Base-by-base conservation (phyloP, 2,329 filamentous ascomycete species). In the Pseudomassariella vexata region DNA sequence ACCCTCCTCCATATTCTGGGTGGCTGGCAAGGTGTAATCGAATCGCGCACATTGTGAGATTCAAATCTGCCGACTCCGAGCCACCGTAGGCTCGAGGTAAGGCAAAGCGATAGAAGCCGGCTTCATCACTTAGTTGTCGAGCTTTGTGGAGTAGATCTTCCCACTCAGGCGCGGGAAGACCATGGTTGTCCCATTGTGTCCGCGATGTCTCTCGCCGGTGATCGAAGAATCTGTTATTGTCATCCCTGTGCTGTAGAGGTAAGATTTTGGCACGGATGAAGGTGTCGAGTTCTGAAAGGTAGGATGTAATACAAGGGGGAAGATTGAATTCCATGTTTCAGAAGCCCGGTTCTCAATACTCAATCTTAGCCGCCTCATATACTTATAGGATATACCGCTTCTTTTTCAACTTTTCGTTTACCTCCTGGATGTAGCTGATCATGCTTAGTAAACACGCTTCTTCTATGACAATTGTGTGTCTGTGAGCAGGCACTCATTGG, bases 141-240 rank as follows among this genome's bases (percentile, higher is more conserved):
- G 68, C 66, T 49, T 73, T 51, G 5, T 37, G 46, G 10, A 79
- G 57, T 1, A 81, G 53, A 2, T 59, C 55, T 44, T 80, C 74
- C 76, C 75, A 80, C 44, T 78, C 74, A 26, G 62, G 52, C 5
- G 63, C 64, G 1, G 76, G 76, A 3, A 79, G 60, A 3, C 76
- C 74, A 35, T 61, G 57, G 24, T 67, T 66, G 33, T 70, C 66
- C 73, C 74, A 80, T 46, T 80, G 66, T 2, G 76, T 81, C 20
- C 76, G 70, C 6, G 72, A 60, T 45, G 78, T 65, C 44, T 81
- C 76, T 40, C 76, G 70, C 12, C 76, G 68, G 52, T 81, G 70
- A 51, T 80, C 75, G 55, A 81, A 80, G 65, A 81, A 81, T 36
- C 74, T 68, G 34, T 74, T 62, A 47, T 80, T 80, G 50, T 79